Base-by-base conservation (phyloP, 441 rosid genomes). In the Metrosideros polymorpha region DNA sequence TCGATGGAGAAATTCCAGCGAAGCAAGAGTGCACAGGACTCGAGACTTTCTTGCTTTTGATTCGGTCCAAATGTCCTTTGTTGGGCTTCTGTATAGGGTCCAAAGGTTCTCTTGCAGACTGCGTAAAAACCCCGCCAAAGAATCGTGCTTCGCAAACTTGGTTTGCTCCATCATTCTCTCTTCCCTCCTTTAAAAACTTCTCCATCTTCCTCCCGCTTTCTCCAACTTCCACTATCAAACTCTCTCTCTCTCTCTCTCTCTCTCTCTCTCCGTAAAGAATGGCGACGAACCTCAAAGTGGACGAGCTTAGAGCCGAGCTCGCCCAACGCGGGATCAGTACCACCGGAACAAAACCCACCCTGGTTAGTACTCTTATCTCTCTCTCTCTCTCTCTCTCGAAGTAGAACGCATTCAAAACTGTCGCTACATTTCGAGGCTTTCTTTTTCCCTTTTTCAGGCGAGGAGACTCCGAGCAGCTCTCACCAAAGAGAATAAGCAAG, bases 251-350 rank as follows among this genome's bases (percentile, higher is more conserved):
- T 50, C 71, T 82, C 85, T 54, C 35, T 8, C 51, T 56, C 32
- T 30, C 82, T 29, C n/a, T 19, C 55, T 30, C 56, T 19, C 3
- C n/a, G 35, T 32, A 52, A 32, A 45, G 88, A 83, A 93, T 93
- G 96, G 93, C 95, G 35, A 89, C 88, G 29, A 88, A 89, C 77
- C 94, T 95, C 84, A 92, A 83, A 84, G 95, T 93, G 54, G 94
- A 93, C 79, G 95, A 95, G 89, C 95, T 93, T 53, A 93, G 96
- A 49, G 88, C 92, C 84, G 90, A 91, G 86, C 95, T 95, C 85
- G 90, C 93, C 63, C 90, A 92, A 63, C 94, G 95, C 42, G 96
- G 96, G 35, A 95, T 95, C 83, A 79, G 84, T 76, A 90, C 92
- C 86, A 86, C 93, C 84, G 96, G 96, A 84, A 82, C 90, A 86